A percentile compares a stretch with the other conserved stretches of the same genome.
Evolutionary conservation across 106 monocot species (phyloP).

Genomic region (Amphibolis antarctica): DNA sequence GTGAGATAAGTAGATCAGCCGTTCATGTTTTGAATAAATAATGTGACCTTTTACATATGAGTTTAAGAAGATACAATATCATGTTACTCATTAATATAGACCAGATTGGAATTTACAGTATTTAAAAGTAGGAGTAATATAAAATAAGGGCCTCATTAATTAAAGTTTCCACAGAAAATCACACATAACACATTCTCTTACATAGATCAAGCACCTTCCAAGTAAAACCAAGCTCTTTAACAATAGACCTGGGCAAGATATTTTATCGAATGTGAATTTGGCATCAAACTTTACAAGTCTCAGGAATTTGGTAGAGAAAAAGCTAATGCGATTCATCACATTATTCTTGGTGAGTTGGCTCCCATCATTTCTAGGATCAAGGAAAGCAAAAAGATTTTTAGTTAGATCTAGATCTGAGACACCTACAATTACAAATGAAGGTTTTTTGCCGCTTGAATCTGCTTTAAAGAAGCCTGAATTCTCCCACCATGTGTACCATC

Average conservation of each 20-base stretch:
- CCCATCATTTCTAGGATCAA: not conserved
- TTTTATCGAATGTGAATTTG: too few species aligned
- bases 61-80: not conserved
- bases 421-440: constrained; percentile 82
- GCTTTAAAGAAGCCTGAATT: constrained; percentile 53
- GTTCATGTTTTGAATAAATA: not conserved
- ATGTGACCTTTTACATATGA: not conserved
- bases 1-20: too few species aligned
- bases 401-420: not conserved
- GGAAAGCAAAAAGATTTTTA: not conserved
- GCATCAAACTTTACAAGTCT: too few species aligned
- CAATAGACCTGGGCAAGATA: too few species aligned
- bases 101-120: not conserved
- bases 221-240: too few species aligned
- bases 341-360: too few species aligned
- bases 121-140: too few species aligned
- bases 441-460: constrained; percentile 65
- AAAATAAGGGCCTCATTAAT: too few species aligned
- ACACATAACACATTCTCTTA: too few species aligned
- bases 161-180: too few species aligned
- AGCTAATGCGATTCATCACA: not conserved
- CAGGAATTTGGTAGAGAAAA: not conserved
- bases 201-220: too few species aligned
- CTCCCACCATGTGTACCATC: constrained; percentile 98
- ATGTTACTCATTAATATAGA: not conserved